Conservation (phyloP, 805 yeast genomes). For the Lachancea quebecensis region DNA sequence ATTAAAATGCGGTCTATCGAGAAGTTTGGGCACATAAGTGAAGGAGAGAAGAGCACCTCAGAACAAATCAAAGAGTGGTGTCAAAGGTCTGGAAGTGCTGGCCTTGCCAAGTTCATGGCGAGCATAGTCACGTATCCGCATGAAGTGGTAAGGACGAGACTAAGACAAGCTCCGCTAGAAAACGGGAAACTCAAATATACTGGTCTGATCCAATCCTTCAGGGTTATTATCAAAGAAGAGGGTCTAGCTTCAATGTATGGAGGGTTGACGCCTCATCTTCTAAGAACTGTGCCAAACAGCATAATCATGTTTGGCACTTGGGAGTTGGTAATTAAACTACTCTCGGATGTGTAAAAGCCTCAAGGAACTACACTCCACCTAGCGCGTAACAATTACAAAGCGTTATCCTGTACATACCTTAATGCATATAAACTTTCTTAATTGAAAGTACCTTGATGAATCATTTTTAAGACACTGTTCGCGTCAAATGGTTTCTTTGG, state of each 20-base stretch:
- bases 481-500: constrained; percentile 29
- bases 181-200: constrained; percentile 81
- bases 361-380: background rate
- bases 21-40: constrained; percentile 30
- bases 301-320: constrained; percentile 99
- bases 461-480: constrained; percentile 38
- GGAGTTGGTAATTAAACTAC: constrained; percentile 71
- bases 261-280: constrained; percentile 92
- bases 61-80: constrained; percentile 83
- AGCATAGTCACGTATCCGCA: constrained; percentile 93
- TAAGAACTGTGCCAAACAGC: constrained; percentile 96
- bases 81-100: constrained; percentile 96
- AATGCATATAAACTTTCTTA: constrained; percentile 2
- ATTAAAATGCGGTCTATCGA: constrained; percentile 48
- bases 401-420: constrained; percentile 10
- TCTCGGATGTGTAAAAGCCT: constrained; percentile 32
- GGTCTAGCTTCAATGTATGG: constrained; percentile 93
- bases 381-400: background rate
- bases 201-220: constrained; percentile 84
- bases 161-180: constrained; percentile 86
- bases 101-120: constrained; percentile 90
- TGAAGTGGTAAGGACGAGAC: constrained; percentile 91
- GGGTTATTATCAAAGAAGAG: constrained; percentile 80
- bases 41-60: constrained; percentile 34
- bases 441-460: constrained; percentile 36